These are phyloP conservation scores for Aspergillus pseudoterreus DNA, from an alignment of 2,329 filamentous ascomycete genomes.

Conservation along the genomic window DNA sequence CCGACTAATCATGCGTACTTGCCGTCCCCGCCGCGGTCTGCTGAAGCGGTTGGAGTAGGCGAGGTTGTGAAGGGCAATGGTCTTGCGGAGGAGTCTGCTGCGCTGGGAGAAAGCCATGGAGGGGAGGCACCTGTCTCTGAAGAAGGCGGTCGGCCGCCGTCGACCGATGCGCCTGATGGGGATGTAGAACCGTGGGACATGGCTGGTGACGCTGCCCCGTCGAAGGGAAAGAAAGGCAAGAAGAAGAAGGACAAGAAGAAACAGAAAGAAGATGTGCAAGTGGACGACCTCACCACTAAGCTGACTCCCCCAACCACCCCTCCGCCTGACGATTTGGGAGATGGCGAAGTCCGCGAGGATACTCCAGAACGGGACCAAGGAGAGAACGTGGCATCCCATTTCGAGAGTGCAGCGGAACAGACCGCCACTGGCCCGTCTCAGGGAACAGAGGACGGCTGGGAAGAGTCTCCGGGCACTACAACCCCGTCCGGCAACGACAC, in stretches of 20 bases:
- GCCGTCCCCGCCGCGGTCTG: not conserved
- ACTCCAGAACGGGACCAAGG: not conserved
- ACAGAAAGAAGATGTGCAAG: conserved; percentile 11
- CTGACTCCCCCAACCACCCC: conserved; percentile 39
- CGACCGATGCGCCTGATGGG: not conserved
- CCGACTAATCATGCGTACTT: not conserved
- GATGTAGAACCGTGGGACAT: conserved; percentile 2
- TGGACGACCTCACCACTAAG: conserved; percentile 23
- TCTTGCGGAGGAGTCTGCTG: too few relatives aligned
- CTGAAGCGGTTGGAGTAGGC: not conserved
- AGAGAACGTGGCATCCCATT: not conserved
- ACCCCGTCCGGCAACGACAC: not conserved
- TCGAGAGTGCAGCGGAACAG: not conserved
- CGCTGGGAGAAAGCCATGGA: not conserved
- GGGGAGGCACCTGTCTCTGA: not conserved
- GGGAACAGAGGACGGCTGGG: not conserved
- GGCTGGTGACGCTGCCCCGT: not conserved
- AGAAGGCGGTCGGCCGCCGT: not conserved
- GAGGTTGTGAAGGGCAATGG: too few relatives aligned
- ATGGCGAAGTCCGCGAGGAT: too few relatives aligned
- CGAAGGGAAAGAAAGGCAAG: conserved; percentile 24
- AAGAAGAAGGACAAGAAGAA: conserved; percentile 29
- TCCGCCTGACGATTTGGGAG: conserved; percentile 17
- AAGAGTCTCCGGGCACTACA: not conserved
- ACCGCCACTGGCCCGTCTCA: not conserved